Evolutionary conservation across 2,329 filamentous ascomycete species (phyloP).

Genomic region (Nemania sp.): DNA sequence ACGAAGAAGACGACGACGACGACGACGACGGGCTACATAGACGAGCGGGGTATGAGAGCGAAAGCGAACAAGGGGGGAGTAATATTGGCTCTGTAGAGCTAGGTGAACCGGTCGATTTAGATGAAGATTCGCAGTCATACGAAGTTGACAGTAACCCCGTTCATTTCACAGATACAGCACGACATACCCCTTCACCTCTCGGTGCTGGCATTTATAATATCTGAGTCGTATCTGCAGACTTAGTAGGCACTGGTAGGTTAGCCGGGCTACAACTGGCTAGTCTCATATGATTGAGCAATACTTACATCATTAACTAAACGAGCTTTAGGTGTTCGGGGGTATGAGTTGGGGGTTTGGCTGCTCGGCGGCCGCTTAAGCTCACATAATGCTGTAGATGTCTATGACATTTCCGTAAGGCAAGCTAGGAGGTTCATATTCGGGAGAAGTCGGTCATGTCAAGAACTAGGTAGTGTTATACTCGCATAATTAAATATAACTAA

Average conservation of each 20-base stretch:
- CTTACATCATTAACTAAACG: no score
- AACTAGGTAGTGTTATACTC: not conserved
- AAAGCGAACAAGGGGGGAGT: conserved; percentile 10
- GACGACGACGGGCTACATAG: not conserved
- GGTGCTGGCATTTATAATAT: not conserved
- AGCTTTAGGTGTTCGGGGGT: no score
- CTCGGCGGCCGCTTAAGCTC: not conserved
- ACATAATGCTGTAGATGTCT: conserved; percentile 1
- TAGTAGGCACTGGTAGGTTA: not conserved
- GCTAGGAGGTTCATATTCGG: not conserved
- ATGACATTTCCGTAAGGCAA: not conserved
- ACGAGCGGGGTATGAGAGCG: conserved; percentile 13
- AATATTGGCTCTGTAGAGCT: not conserved
- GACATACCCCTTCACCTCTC: not conserved
- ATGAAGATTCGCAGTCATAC: conserved; percentile 17
- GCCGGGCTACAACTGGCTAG: not conserved
- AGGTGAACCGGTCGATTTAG: not conserved
- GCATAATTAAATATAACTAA: not conserved
- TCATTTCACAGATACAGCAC: not conserved
- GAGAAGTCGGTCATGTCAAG: not conserved
- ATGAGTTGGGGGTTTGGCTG: not conserved
- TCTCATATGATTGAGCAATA: not conserved
- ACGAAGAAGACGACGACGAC: not conserved
- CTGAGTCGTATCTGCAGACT: not conserved
- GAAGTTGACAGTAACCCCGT: not conserved